Evolutionary conservation across 2,329 filamentous ascomycete species (phyloP).

Genomic region (Trichoderma brevicompactum): DNA sequence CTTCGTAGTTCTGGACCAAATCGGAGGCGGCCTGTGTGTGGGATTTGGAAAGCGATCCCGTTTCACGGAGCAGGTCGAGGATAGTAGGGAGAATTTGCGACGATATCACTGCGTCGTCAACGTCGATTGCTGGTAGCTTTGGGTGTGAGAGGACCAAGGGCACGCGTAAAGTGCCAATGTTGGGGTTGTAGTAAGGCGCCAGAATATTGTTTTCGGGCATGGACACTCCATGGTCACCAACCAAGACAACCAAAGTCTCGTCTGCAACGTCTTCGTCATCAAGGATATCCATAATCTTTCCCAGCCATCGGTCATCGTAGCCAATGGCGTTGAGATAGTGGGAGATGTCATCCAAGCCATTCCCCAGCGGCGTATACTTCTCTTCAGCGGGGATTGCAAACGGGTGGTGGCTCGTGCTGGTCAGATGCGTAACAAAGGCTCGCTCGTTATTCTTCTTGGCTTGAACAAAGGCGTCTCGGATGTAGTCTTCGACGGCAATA

Average conservation of each 20-base stretch:
- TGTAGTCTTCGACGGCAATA: slow-evolving; percentile 40
- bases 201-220: slow-evolving; percentile 40
- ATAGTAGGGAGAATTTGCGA: slow-evolving; percentile 43
- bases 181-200: slow-evolving; percentile 42
- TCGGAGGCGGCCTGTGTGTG: slow-evolving; percentile 37
- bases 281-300: slow-evolving; percentile 38
- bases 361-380: slow-evolving; percentile 36
- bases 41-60: slow-evolving; percentile 39
- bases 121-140: slow-evolving; percentile 39
- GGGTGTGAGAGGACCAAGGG: slow-evolving; percentile 43
- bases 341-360: slow-evolving; percentile 40
- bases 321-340: slow-evolving; percentile 42
- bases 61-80: slow-evolving; percentile 42
- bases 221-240: slow-evolving; percentile 43
- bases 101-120: slow-evolving; percentile 41
- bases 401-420: slow-evolving; percentile 44
- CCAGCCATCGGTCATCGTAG: slow-evolving; percentile 43
- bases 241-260: slow-evolving; percentile 41
- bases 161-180: slow-evolving; percentile 42
- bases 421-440: slow-evolving; percentile 43
- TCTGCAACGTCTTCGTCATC: slow-evolving; percentile 42
- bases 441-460: slow-evolving; percentile 40
- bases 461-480: slow-evolving; percentile 40
- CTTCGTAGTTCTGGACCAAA: slow-evolving; percentile 42
- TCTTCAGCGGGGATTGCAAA: slow-evolving; percentile 40